Percentiles rank a stretch among this genome's conserved stretches.
phyloP scores from a whole-genome alignment of 352 stramenopile genomes.

The Globisporangium ultimum region DNA sequence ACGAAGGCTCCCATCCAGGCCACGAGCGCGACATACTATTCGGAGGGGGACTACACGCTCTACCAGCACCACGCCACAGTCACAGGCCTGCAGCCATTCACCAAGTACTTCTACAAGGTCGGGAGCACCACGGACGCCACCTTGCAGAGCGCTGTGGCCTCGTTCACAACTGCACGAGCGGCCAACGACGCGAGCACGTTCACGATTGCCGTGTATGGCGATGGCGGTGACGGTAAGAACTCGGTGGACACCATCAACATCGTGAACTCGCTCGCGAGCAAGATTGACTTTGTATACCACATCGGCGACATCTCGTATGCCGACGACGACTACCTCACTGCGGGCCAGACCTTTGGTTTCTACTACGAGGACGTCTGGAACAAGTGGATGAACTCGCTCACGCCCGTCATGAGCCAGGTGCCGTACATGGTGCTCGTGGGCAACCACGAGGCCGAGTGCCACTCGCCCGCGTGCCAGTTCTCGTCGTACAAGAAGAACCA shows the following conservation, averaged over 20 bases:
- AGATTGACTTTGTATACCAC: slow-evolving; percentile 65
- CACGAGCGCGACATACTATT: slow-evolving; percentile 40
- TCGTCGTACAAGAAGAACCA: slow-evolving; percentile 43
- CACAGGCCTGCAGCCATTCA: slow-evolving; percentile 21
- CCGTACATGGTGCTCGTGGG: slow-evolving; percentile 85
- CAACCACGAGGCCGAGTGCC: slow-evolving; percentile 89
- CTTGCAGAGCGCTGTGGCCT: slow-evolving; percentile 26
- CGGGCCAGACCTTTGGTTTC: slow-evolving; percentile 43
- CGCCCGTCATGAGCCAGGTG: slow-evolving; percentile 41
- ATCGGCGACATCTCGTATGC: slow-evolving; percentile 70
- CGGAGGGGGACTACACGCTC: slow-evolving; percentile 39
- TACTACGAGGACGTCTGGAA: slow-evolving; percentile 89
- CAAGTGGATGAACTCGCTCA: slow-evolving; percentile 74
- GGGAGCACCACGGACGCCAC: slow-evolving; percentile 20
- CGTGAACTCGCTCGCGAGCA: slow-evolving; percentile 30
- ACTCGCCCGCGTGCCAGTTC: slow-evolving; percentile 57
- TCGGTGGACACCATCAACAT: slow-evolving; percentile 30
- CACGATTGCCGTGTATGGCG: slow-evolving; percentile 53
- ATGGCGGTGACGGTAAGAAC: slow-evolving; percentile 43
- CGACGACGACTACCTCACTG: slow-evolving; percentile 23
- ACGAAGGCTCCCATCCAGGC: slow-evolving; percentile 17
- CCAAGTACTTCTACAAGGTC: slow-evolving; percentile 53
- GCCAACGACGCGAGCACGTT: slow-evolving; percentile 29
- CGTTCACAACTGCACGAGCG: slow-evolving; percentile 31
- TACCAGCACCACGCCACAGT: slow-evolving; percentile 39